Conservation (phyloP, 2,329 filamentous ascomycete genomes). For the Chaetomium sp. region DNA sequence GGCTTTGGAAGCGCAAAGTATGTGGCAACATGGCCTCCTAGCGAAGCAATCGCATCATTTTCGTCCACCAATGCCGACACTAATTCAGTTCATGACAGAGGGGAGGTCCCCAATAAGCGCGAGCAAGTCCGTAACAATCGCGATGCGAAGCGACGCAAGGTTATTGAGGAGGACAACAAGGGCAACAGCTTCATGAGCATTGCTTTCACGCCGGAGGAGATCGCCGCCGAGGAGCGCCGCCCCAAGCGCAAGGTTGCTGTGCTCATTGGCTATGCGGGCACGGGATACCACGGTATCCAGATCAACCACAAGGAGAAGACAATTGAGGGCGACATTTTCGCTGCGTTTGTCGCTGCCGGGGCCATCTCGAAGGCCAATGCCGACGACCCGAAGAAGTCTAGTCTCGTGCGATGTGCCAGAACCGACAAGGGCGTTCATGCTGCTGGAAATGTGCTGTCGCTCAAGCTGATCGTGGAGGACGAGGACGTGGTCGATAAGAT, state of each 20-base stretch:
- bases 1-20: conserved; percentile 21
- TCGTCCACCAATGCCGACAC: conserved; percentile 18
- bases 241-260: conserved; percentile 97
- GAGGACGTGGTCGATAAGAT: conserved; percentile 82
- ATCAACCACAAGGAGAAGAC: conserved; percentile 78
- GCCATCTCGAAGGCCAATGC: conserved; percentile 97
- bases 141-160: conserved; percentile 48
- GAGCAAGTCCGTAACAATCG: conserved; percentile 43
- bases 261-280: conserved; percentile 90
- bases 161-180: conserved; percentile 37
- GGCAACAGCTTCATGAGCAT: conserved; percentile 48
- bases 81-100: conserved; percentile 18
- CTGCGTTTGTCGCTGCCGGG: conserved; percentile 81
- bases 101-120: conserved; percentile 38
- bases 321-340: conserved; percentile 92
- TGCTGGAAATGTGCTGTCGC: conserved; percentile 23
- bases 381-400: conserved; percentile 92
- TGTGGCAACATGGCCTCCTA: background rate
- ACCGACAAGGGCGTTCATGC: conserved; percentile 73
- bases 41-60: background rate
- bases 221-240: conserved; percentile 75
- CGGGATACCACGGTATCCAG: conserved; percentile 96
- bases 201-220: conserved; percentile 66
- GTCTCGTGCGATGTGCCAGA: conserved; percentile 84
- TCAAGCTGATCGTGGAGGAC: conserved; percentile 90